These are phyloP conservation scores for Diaporthe sp. DNA, from an alignment of 2,329 filamentous ascomycete genomes.

Conservation along the genomic window DNA sequence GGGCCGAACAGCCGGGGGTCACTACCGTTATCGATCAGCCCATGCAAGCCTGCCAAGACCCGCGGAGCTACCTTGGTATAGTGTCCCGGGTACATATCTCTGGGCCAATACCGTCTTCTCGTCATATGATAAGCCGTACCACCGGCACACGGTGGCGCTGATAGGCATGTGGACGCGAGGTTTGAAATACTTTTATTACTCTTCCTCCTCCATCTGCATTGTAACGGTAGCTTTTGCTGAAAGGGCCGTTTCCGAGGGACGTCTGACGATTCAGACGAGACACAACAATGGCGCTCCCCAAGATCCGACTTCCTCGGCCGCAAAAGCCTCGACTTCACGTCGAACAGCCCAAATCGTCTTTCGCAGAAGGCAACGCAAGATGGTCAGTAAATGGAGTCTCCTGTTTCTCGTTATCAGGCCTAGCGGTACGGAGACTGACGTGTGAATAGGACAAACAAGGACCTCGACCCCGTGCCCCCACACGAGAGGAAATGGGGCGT, in stretches of 20 bases:
- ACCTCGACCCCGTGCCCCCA: slow-evolving; percentile 54
- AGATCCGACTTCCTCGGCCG: slow-evolving; percentile 12
- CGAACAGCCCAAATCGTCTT: slow-evolving; percentile 34
- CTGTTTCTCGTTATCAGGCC: no score
- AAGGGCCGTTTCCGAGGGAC: background rate
- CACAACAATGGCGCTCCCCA: background rate
- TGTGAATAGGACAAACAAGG: slow-evolving; percentile 44
- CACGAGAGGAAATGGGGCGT: slow-evolving; percentile 55
- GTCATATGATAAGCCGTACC: slow-evolving; percentile 15
- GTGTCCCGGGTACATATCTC: slow-evolving; percentile 23
- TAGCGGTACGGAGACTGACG: background rate
- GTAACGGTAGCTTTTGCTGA: background rate
- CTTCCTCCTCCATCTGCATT: background rate
- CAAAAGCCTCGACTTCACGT: slow-evolving; percentile 33
- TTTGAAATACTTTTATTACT: background rate
- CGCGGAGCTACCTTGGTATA: slow-evolving; percentile 13
- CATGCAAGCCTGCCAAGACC: slow-evolving; percentile 24
- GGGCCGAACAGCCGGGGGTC: background rate
- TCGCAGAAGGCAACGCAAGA: slow-evolving; percentile 37
- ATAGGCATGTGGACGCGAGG: slow-evolving; percentile 1
- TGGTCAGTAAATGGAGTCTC: background rate
- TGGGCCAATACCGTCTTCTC: slow-evolving; percentile 16
- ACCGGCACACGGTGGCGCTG: slow-evolving; percentile 18
- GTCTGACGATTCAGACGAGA: background rate
- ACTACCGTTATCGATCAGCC: slow-evolving; percentile 9